These are phyloP conservation scores for Diaporthe ampelina DNA, from an alignment of 2,329 filamentous ascomycete species.

Conservation along the genomic window DNA sequence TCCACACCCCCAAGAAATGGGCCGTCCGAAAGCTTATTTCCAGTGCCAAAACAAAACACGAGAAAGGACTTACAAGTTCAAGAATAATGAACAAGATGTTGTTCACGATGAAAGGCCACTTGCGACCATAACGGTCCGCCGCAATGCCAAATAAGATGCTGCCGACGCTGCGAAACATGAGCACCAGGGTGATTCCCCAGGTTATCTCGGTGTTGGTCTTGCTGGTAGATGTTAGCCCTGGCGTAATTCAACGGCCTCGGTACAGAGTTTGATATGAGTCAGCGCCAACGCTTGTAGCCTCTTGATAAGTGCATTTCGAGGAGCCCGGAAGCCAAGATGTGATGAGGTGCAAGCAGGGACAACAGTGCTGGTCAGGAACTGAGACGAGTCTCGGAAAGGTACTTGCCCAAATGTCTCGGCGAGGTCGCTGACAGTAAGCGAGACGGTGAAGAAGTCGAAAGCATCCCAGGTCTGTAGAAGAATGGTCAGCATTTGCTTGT, in stretches of 20 bases:
- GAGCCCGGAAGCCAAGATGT: no score
- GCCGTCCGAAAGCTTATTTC: slow-evolving; percentile 21
- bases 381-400: neutral
- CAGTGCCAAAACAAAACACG: neutral
- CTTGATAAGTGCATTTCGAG: neutral
- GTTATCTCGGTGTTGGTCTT: slow-evolving; percentile 71
- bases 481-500: slow-evolving; percentile 1
- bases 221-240: neutral
- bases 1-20: slow-evolving; percentile 22
- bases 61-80: slow-evolving; percentile 70
- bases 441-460: slow-evolving; percentile 78
- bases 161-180: slow-evolving; percentile 71
- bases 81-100: slow-evolving; percentile 80
- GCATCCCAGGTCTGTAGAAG: slow-evolving; percentile 69
- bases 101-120: slow-evolving; percentile 83
- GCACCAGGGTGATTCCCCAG: slow-evolving; percentile 76
- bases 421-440: slow-evolving; percentile 69
- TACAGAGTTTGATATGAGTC: neutral
- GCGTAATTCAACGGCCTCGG: neutral
- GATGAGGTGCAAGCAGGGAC: neutral
- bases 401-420: slow-evolving; percentile 61
- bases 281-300: neutral
- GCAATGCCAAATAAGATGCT: slow-evolving; percentile 68
- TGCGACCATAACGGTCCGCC: slow-evolving; percentile 69
- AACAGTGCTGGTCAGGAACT: neutral